Evolutionary conservation across 805 yeast genomes (phyloP), one percentile per base, ranked within the genome.

Genomic region (Candida chilensis): DNA sequence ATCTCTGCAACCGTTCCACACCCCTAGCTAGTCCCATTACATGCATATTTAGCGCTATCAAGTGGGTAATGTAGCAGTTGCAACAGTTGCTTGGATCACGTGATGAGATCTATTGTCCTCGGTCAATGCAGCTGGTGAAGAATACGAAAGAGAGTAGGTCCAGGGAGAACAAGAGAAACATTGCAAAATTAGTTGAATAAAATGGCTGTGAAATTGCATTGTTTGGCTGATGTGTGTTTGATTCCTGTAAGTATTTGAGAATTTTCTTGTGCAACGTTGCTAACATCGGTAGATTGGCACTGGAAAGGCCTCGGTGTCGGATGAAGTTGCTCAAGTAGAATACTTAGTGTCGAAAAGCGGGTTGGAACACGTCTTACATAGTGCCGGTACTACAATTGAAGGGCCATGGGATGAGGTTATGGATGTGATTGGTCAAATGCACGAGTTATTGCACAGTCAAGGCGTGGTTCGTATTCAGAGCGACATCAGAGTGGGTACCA

Each of bases 381-480:
- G 94, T 41, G 96, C 96, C 3, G 96, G 96, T 3, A 86, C 95
- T 5, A 85, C 95, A 2, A 76, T 81, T 41, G 81, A 82, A 44
- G 96, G 96, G 1, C 87, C 86, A n/a, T 87, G 95, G 95, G 74
- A 76, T 44, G 87, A 81, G 32, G 95, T 87, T 1, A 79, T 77
- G 74, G 72, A 65, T 20, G 55, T 84, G 31, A 79, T 86, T 42
- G 95, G 95, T 5, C 69, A 72, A 40, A 57, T 85, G 42, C 96
- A 86, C 46, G 77, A 78, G 45, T 60, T 61, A 27, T 68, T 83
- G 31, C 96, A 86, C 45, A 40, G 42, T 6, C 64, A 64, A 4
- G 94, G 94, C 1, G 74, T 82, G 9, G 67, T 79, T 8, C 67
- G 96, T 48, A 75, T 86, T 31, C 95, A 87, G 49, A 75, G 85